phyloP scores from a whole-genome alignment of 2,329 filamentous ascomycete genomes.

The Stagonosporopsis tanaceti region DNA sequence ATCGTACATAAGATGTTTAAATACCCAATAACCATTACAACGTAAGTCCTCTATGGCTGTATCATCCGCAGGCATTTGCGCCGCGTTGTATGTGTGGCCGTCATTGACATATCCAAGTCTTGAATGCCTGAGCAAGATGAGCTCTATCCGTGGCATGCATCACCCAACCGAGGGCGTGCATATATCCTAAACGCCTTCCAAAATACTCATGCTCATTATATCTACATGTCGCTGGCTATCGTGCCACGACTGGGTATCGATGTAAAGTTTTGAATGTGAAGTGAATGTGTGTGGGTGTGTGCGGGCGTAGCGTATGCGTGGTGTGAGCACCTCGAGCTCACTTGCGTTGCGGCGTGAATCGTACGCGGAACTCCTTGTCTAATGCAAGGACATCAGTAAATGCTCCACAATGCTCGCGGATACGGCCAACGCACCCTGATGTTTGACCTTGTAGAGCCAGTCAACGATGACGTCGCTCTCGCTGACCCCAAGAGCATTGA shows the following conservation, averaged over 20 bases:
- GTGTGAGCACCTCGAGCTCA: constrained; percentile 27
- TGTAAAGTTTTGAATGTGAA: constrained; percentile 42
- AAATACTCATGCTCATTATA: constrained; percentile 45
- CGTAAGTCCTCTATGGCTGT: neutral
- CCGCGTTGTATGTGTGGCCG: constrained; percentile 14
- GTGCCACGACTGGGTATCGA: constrained; percentile 45
- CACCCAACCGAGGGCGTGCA: constrained; percentile 13
- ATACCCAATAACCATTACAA: constrained; percentile 14
- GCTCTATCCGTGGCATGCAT: constrained; percentile 15
- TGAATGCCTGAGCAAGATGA: constrained; percentile 1
- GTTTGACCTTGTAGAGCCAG: constrained; percentile 75
- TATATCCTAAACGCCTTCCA: constrained; percentile 37
- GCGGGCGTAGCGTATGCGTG: constrained; percentile 10
- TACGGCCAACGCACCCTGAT: constrained; percentile 57
- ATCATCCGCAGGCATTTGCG: constrained; percentile 8
- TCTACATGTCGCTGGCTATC: constrained; percentile 32
- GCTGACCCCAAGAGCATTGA: constrained; percentile 79
- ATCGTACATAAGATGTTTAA: neutral
- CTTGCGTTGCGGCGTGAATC: constrained; percentile 52
- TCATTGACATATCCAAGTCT: constrained; percentile 13
- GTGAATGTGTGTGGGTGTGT: constrained; percentile 16
- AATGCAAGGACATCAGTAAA: constrained; percentile 14
- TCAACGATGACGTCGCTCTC: constrained; percentile 86
- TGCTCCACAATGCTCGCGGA: neutral
- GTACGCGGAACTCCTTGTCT: constrained; percentile 59